Evolutionary conservation across 768 basidiomycete species (phyloP), one percentile per base, ranked within the genome.

Genomic region (Auricularia auricula-judae): DNA sequence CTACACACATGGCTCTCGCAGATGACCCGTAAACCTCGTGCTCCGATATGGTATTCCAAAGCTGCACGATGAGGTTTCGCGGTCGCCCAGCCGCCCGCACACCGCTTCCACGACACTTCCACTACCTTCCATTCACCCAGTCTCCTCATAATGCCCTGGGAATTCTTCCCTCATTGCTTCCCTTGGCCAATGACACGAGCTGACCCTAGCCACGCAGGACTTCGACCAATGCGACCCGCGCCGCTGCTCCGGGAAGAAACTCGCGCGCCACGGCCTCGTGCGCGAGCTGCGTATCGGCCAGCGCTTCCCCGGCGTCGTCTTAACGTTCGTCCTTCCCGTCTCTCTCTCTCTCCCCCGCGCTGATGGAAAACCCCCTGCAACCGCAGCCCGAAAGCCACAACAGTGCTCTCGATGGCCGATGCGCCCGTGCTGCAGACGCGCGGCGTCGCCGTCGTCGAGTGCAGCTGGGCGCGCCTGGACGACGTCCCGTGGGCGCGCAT

Each of bases 221-320:
- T 98, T 99, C 75, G 88, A 91, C 72, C 97, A 99, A 73, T 99
- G 97, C 72, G 96, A 99, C 73, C 95, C 96, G 0, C 86, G 87
- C 59, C 78, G 85, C 63, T 90, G 88, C 69, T 86, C 85, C 3
- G 97, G 97, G 3, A 98, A 97, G 79, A 95, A 91, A 72, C 84
- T 99, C 4, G 80, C 91, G 2, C 80, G 97, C 8, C 81, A 93
- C 18, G 90, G 91, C 2, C 76, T 99, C 29, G 89, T 98, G 72
- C 86, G 82, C 66, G 86, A 91, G 63, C 84, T 99, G 64, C 80
- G 84, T 64, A 82, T 98, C 12, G 95, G 95, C 0, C 80, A 88
- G 39, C 81, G 91, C 54, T 98, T 98, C 74, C 81, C 91, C 71
- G 97, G 97, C 7, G 77, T 98, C 59, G 96, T 98, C 36, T 83